Evolutionary conservation across 495 filamentous ascomycete genomes (phyloP), one percentile per base, ranked within the genome.

Genomic region (Neurospora discreta): DNA sequence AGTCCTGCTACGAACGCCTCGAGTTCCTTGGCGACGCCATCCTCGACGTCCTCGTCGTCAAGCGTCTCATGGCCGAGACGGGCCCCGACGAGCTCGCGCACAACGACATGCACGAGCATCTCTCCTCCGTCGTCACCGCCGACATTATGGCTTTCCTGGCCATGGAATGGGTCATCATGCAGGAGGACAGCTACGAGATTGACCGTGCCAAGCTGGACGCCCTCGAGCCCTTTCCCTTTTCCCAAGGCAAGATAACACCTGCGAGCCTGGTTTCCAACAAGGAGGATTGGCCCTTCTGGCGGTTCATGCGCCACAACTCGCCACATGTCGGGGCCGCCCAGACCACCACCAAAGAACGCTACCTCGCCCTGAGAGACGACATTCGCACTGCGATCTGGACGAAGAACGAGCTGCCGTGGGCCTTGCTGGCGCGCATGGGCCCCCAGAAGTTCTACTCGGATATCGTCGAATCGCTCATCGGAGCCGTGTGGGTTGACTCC

Each of bases 11-110:
- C 78, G 91, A 98, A 74, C 89, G 94, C 0, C 85, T 98, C 16
- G 95, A 99, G 78, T 98, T 93, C 79, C 84, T 98, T 1, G 95
- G 95, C 9, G 95, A 99, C 76, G 86, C 93, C 0, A 82, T 97
- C 13, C 87, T 99, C 0, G 95, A 99, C 77, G 89, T 87, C 78
- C 78, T 97, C 68, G 84, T 98, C 67, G 86, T 91, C 10, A 75
- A 81, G 0, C 80, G 82, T 42, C 58, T 86, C 9, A 84, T 80
- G 75, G 69, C 46, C 5, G 39, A 76, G 58, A 30, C 58, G 39
- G 52, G 74, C n/a, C 70, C 77, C 0, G 77, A 81, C 3, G 76
- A 85, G 18, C 81, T 95, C 20, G 77, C 85, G 1, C 88, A 92
- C 60, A 79, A 86, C 15, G 76, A 87, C 20, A 94, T 99, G 89